A percentile compares a stretch with the other conserved stretches of the same genome.
Evolutionary conservation across 768 basidiomycete species (phyloP).

Genomic region (Leccinum rimulosum): DNA sequence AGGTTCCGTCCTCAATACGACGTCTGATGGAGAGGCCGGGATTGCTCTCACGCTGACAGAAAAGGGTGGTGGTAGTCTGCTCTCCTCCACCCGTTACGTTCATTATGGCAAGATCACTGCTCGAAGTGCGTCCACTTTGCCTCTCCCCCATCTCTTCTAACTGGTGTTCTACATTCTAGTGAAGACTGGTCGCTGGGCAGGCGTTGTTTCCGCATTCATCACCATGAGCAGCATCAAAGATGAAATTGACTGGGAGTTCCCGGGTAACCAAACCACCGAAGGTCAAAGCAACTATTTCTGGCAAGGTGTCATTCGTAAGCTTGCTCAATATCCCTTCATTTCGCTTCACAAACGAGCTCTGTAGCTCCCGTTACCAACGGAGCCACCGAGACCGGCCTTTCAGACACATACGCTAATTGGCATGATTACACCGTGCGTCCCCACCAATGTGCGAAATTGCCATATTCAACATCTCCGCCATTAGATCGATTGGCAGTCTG

Average conservation of each 20-base stretch:
- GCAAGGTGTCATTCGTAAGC: slow-evolving; percentile 67
- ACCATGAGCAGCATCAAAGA: slow-evolving; percentile 83
- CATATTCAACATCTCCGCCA: not conserved
- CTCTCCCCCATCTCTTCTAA: not conserved
- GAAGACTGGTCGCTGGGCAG: slow-evolving; percentile 76
- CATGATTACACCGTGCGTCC: slow-evolving; percentile 70
- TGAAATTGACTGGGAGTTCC: slow-evolving; percentile 88
- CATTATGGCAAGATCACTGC: slow-evolving; percentile 79
- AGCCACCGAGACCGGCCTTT: slow-evolving; percentile 42
- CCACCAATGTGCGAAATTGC: not conserved
- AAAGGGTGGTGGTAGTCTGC: slow-evolving; percentile 68
- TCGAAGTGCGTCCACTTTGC: slow-evolving; percentile 37
- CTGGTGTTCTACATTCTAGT: slow-evolving; percentile 42
- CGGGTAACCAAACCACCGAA: slow-evolving; percentile 56
- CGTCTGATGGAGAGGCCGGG: slow-evolving; percentile 55
- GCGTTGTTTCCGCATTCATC: slow-evolving; percentile 83
- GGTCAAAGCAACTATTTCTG: slow-evolving; percentile 84
- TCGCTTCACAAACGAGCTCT: slow-evolving; percentile 1
- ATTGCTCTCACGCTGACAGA: slow-evolving; percentile 67
- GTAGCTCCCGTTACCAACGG: slow-evolving; percentile 51
- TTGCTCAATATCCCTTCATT: not conserved
- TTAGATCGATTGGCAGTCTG: slow-evolving; percentile 81
- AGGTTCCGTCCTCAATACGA: slow-evolving; percentile 64
- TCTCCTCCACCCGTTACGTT: slow-evolving; percentile 78
- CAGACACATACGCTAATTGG: slow-evolving; percentile 67